phyloP scores from a whole-genome alignment of 352 stramenopile genomes.

The Aphanomyces euteiches region DNA sequence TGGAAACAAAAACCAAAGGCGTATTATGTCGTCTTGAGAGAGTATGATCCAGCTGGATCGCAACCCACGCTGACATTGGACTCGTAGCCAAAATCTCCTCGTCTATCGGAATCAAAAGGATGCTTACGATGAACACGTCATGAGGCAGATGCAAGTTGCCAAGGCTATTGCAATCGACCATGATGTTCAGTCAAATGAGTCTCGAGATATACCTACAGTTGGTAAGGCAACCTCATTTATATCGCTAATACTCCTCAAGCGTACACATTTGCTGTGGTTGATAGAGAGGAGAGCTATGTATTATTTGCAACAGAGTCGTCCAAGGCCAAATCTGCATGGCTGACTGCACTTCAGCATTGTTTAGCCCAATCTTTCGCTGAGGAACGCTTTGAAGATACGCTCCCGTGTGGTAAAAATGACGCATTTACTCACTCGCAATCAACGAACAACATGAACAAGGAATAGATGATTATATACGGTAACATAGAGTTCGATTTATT shows the following conservation, averaged over 20 bases:
- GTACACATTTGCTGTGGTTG: background rate
- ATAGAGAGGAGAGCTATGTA: background rate
- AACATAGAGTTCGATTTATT: no score
- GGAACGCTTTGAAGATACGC: background rate
- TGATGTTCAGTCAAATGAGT: background rate
- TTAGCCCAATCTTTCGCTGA: background rate
- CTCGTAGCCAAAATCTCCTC: background rate
- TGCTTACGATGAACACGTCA: background rate
- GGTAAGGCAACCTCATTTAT: no score
- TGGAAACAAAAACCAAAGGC: background rate
- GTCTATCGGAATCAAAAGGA: background rate
- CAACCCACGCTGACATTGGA: background rate
- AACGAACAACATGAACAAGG: no score
- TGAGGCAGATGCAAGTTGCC: background rate
- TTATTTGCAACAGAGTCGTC: slow-evolving; percentile 14
- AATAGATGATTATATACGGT: no score
- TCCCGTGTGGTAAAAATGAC: no score
- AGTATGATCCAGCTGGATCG: background rate
- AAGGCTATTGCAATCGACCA: background rate
- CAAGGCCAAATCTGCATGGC: slow-evolving; percentile 3
- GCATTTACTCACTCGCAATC: no score
- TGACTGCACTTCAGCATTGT: background rate
- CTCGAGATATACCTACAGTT: no score
- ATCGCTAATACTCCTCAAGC: background rate
- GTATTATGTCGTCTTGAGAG: slow-evolving; percentile 13